A percentile compares a stretch with the other conserved stretches of the same genome.
These are phyloP conservation scores for Salix caprea DNA, from an alignment of 345 rosid genomes.

Conservation along the genomic window DNA sequence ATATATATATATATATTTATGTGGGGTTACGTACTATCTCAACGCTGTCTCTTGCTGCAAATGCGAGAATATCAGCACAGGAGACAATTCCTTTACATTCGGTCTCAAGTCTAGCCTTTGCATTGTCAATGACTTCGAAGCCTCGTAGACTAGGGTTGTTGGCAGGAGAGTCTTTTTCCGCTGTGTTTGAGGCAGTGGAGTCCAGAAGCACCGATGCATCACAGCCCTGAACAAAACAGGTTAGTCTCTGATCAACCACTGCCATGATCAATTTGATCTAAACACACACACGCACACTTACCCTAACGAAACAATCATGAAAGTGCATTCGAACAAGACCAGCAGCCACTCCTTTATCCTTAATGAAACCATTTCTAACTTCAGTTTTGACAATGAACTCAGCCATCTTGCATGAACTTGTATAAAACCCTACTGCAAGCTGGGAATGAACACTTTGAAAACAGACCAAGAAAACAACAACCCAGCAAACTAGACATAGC, in stretches of 20 bases:
- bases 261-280: too few relatives aligned
- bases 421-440: slow-evolving; percentile 45
- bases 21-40: slow-evolving; percentile 19
- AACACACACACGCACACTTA: slow-evolving; percentile 3
- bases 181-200: slow-evolving; percentile 40
- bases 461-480: slow-evolving; percentile 5
- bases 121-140: slow-evolving; percentile 45
- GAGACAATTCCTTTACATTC: slow-evolving; percentile 47
- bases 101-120: slow-evolving; percentile 39
- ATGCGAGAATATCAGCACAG: slow-evolving; percentile 55
- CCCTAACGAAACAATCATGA: slow-evolving; percentile 62
- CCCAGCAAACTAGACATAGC: neutral
- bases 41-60: slow-evolving; percentile 49
- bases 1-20: too few relatives aligned
- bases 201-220: slow-evolving; percentile 48
- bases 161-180: slow-evolving; percentile 47
- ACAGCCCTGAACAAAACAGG: slow-evolving; percentile 36
- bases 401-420: slow-evolving; percentile 26
- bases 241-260: neutral
- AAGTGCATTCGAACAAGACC: slow-evolving; percentile 55
- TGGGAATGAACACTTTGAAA: slow-evolving; percentile 24
- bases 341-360: slow-evolving; percentile 41
- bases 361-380: slow-evolving; percentile 29
- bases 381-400: slow-evolving; percentile 44
- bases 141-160: slow-evolving; percentile 51